phyloP scores from a whole-genome alignment of 345 rosid genomes.

The Cardamine resedifolia region DNA sequence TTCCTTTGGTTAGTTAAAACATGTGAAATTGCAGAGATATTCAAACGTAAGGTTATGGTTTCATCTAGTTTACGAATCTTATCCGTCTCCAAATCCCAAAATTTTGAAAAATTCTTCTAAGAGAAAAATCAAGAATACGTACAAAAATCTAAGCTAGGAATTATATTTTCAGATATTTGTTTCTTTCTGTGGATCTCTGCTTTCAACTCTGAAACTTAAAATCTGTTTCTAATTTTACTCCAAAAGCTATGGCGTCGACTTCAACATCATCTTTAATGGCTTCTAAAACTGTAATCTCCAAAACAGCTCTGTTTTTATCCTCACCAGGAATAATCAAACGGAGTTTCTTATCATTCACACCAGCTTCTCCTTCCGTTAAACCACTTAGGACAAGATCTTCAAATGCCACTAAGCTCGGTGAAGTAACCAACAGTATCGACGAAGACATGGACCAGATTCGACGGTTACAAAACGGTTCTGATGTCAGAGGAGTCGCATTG shows the following conservation, averaged over 20 bases:
- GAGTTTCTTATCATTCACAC: slow-evolving; percentile 29
- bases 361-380: slow-evolving; percentile 16
- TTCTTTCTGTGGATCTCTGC: slow-evolving; percentile 14
- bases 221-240: slow-evolving; percentile 11
- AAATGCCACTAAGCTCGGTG: slow-evolving; percentile 39
- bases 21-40: slow-evolving; percentile 33
- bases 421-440: slow-evolving; percentile 42
- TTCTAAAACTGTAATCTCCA: slow-evolving; percentile 30
- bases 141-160: slow-evolving; percentile 21
- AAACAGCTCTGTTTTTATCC: slow-evolving; percentile 36
- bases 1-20: not conserved
- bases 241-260: slow-evolving; percentile 24
- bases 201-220: slow-evolving; percentile 14
- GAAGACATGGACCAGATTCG: slow-evolving; percentile 79
- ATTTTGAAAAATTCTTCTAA: slow-evolving; percentile 19
- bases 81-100: slow-evolving; percentile 31
- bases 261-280: slow-evolving; percentile 32
- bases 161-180: not conserved
- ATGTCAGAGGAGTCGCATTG: slow-evolving; percentile 89
- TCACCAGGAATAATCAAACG: slow-evolving; percentile 30
- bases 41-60: slow-evolving; percentile 45
- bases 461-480: slow-evolving; percentile 88
- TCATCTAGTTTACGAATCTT: slow-evolving; percentile 33
- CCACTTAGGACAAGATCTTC: slow-evolving; percentile 19
- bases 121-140: not conserved